phyloP scores from a whole-genome alignment of 2,329 filamentous ascomycete species.

The Exophiala sideris region DNA sequence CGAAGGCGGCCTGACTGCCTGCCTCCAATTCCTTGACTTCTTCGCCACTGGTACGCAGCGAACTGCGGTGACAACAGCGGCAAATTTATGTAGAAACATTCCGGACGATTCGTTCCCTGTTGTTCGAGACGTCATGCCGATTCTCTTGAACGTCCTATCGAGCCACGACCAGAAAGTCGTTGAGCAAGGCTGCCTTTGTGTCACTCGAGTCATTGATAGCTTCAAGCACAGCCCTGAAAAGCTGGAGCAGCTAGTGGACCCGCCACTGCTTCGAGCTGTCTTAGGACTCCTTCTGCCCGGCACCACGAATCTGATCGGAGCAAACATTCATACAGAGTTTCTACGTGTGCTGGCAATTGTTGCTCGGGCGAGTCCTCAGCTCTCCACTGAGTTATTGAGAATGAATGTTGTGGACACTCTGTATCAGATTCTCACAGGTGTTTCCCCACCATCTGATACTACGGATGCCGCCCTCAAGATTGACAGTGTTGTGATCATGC shows the following conservation, averaged over 20 bases:
- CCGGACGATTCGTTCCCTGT: constrained; percentile 89
- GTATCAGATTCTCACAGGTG: constrained; percentile 94
- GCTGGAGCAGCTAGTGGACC: constrained; percentile 86
- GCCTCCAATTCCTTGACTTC: constrained; percentile 92
- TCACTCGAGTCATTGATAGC: constrained; percentile 93
- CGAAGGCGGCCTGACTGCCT: constrained; percentile 93
- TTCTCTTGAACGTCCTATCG: constrained; percentile 79
- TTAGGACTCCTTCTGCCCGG: constrained; percentile 85
- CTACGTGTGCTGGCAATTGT: constrained; percentile 87
- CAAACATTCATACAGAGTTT: constrained; percentile 95
- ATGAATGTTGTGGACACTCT: constrained; percentile 96
- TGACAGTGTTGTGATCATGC: constrained; percentile 97
- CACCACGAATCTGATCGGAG: constrained; percentile 89
- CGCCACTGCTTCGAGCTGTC: constrained; percentile 79
- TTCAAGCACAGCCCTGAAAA: constrained; percentile 86
- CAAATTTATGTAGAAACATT: constrained; percentile 97
- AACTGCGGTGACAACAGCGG: constrained; percentile 93
- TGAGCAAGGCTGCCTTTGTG: constrained; percentile 92
- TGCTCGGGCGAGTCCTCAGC: constrained; percentile 77
- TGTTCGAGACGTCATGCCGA: constrained; percentile 94
- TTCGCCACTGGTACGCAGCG: constrained; percentile 96
- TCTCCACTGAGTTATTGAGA: constrained; percentile 88
- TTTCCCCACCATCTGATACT: constrained; percentile 78
- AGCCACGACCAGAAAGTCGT: constrained; percentile 96
- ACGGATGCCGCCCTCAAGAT: constrained; percentile 80